phyloP scores from a whole-genome alignment of 805 yeast species.

The Ogataea paradorogensis region DNA sequence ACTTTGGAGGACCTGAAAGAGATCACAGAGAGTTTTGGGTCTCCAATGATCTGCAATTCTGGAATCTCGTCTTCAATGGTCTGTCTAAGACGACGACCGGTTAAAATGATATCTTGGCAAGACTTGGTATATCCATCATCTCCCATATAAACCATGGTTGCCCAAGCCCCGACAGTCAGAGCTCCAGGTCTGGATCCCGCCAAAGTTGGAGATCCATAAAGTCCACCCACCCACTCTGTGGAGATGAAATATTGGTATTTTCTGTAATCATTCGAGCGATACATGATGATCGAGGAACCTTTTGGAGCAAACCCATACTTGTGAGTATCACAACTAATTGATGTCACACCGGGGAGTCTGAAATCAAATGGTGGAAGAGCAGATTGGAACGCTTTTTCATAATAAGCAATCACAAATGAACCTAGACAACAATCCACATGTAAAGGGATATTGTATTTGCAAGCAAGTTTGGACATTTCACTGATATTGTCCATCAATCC shows the following conservation, averaged over 20 bases:
- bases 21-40: conserved; percentile 80
- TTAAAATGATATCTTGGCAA: conserved; percentile 62
- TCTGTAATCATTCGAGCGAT: conserved; percentile 65
- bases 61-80: conserved; percentile 45
- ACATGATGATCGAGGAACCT: conserved; percentile 92
- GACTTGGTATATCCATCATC: conserved; percentile 73
- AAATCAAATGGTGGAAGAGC: conserved; percentile 69
- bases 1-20: conserved; percentile 64
- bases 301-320: conserved; percentile 98
- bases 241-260: conserved; percentile 79
- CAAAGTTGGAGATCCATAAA: conserved; percentile 93
- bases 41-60: conserved; percentile 71
- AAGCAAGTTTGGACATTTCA: conserved; percentile 61
- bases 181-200: conserved; percentile 99
- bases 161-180: conserved; percentile 97
- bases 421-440: conserved; percentile 98
- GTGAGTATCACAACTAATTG: conserved; percentile 99
- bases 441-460: conserved; percentile 70
- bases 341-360: conserved; percentile 87
- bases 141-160: conserved; percentile 81
- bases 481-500: conserved; percentile 92
- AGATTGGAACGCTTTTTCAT: conserved; percentile 49
- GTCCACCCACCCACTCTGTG: conserved; percentile 89
- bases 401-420: conserved; percentile 81
- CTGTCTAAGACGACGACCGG: conserved; percentile 57